Conservation (phyloP, 164 flowering plant genomes). For the Chimonanthus praecox region DNA sequence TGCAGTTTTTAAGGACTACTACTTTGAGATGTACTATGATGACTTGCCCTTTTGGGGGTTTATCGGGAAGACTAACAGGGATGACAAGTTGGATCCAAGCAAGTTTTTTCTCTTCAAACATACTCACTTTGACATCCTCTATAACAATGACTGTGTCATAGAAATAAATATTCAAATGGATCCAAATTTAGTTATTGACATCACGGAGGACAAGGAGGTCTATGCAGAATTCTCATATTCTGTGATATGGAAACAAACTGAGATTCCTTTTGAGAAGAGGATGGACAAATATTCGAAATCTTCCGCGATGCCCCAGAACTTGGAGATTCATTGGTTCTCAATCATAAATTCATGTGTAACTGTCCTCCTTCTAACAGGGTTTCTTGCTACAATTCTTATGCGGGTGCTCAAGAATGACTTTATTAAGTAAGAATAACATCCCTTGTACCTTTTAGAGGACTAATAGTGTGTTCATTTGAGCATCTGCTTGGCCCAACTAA, state of each 20-base stretch:
- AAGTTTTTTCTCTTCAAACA: conserved; percentile 21
- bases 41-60: conserved; percentile 27
- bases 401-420: conserved; percentile 32
- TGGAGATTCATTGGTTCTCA: conserved; percentile 34
- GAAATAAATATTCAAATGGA: conserved; percentile 22
- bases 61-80: conserved; percentile 24
- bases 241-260: conserved; percentile 31
- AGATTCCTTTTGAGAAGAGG: conserved; percentile 31
- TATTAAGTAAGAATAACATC: conserved; percentile 17
- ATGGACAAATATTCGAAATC: conserved; percentile 29
- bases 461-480: not conserved
- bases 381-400: conserved; percentile 27
- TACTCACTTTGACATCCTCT: conserved; percentile 20
- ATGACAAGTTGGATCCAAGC: conserved; percentile 17
- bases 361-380: conserved; percentile 27
- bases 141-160: conserved; percentile 21
- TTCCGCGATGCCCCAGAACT: conserved; percentile 28
- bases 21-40: conserved; percentile 29
- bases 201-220: conserved; percentile 29
- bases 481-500: not conserved
- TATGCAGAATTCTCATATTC: conserved; percentile 29
- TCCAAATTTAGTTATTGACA: conserved; percentile 17
- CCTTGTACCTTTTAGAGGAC: not conserved
- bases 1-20: conserved; percentile 23
- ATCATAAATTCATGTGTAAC: conserved; percentile 27